These are phyloP conservation scores for Nicotiana paniculata DNA, from an alignment of 257 asterid species.

Conservation along the genomic window DNA sequence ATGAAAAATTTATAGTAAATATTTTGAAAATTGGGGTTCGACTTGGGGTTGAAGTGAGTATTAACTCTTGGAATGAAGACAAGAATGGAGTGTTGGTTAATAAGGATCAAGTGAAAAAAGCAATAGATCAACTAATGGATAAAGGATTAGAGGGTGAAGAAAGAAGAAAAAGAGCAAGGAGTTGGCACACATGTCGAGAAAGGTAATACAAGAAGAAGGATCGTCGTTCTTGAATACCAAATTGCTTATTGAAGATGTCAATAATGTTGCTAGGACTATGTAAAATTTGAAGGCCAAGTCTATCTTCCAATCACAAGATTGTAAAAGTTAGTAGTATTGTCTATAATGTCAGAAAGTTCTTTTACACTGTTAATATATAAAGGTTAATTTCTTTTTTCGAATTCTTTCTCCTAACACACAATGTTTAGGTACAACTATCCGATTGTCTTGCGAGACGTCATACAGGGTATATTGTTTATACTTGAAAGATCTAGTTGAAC, in stretches of 20 bases:
- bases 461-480: no score
- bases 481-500: no score
- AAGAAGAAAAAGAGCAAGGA: slow-evolving; percentile 21
- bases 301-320: no score
- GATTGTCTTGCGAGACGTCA: no score
- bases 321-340: no score
- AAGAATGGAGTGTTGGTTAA: slow-evolving; percentile 8
- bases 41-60: slow-evolving; percentile 15
- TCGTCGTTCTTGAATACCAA: slow-evolving; percentile 18
- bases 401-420: no score
- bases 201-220: slow-evolving; percentile 21
- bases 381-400: no score
- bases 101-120: slow-evolving; percentile 3
- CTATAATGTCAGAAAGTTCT: no score
- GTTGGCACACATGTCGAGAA: slow-evolving; percentile 20
- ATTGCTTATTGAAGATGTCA: slow-evolving; percentile 18
- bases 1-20: slow-evolving; percentile 20
- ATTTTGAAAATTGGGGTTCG: slow-evolving; percentile 18
- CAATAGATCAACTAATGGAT: slow-evolving; percentile 28
- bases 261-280: not conserved
- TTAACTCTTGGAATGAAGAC: slow-evolving; percentile 11
- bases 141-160: slow-evolving; percentile 18
- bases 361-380: no score
- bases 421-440: no score
- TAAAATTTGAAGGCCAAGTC: not conserved